phyloP scores from a whole-genome alignment of 345 rosid species.

The Salix purpurea region DNA sequence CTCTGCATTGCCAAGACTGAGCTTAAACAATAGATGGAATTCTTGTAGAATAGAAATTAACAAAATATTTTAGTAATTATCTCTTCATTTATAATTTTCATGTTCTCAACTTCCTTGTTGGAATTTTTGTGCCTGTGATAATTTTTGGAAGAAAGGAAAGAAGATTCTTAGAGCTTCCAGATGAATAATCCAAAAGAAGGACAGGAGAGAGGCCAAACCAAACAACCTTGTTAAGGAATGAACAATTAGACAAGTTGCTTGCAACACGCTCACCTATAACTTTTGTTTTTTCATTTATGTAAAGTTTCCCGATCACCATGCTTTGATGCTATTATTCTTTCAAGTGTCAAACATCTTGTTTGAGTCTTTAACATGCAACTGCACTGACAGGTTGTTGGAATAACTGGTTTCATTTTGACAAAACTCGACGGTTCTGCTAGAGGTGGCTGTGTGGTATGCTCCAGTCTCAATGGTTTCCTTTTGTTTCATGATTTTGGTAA shows the following conservation, averaged over 20 bases:
- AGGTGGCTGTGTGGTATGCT: slow-evolving; percentile 90
- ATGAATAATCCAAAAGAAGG: neutral
- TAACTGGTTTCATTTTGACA: slow-evolving; percentile 88
- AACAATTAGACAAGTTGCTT: neutral
- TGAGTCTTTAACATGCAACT: neutral
- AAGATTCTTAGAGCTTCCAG: neutral
- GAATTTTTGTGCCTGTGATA: neutral
- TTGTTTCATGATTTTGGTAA: neutral
- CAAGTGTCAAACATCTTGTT: neutral
- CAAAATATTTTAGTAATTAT: neutral
- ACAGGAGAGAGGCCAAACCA: neutral
- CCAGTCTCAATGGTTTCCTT: neutral
- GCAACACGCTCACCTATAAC: neutral
- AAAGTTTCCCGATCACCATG: neutral
- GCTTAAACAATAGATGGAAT: neutral
- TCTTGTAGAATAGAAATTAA: neutral
- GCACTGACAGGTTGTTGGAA: slow-evolving; percentile 65
- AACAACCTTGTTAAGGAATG: neutral
- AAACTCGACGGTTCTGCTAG: slow-evolving; percentile 95
- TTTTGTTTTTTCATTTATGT: neutral
- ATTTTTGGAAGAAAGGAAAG: neutral
- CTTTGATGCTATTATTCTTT: neutral
- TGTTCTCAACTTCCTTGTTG: neutral
- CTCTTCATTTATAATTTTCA: neutral
- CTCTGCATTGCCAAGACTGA: neutral